Evolutionary conservation across 2,329 filamentous ascomycete genomes (phyloP).

Genomic region (Calonectria montana): DNA sequence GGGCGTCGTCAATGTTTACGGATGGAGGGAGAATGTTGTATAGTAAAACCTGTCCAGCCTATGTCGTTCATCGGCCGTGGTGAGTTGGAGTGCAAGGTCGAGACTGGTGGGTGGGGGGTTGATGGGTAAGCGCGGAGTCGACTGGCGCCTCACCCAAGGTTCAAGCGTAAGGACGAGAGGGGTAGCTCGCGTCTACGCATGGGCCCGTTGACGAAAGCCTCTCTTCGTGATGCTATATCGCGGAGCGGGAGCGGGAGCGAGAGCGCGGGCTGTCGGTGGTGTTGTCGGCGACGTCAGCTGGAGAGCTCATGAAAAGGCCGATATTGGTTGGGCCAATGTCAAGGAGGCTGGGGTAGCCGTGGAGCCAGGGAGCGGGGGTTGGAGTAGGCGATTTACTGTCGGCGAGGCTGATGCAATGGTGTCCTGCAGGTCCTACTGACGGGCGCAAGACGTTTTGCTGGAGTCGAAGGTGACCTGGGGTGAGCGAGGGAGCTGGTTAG

Average conservation of each 20-base stretch:
- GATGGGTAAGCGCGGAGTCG: conserved; percentile 32
- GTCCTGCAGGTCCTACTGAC: conserved; percentile 22
- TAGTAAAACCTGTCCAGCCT: conserved; percentile 32
- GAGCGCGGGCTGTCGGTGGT: conserved; percentile 24
- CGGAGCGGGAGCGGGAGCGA: conserved; percentile 23
- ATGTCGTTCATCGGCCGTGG: conserved; percentile 39
- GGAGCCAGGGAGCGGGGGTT: conserved; percentile 10
- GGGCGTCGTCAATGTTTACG: conserved; percentile 32
- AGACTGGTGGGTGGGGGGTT: conserved; percentile 21
- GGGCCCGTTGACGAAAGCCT: conserved; percentile 42
- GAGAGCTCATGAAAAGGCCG: conserved; percentile 44
- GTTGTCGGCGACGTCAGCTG: conserved; percentile 36
- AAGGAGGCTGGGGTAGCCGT: conserved; percentile 17
- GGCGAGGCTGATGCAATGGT: conserved; percentile 19
- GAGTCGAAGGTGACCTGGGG: conserved; percentile 38
- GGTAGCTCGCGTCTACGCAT: conserved; percentile 54
- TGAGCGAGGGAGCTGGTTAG: conserved; percentile 37
- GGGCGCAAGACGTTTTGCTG: conserved; percentile 33
- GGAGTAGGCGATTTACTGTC: conserved; percentile 27
- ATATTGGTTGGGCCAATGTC: conserved; percentile 26
- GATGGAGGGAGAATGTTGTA: conserved; percentile 25
- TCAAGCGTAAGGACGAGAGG: conserved; percentile 46
- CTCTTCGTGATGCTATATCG: conserved; percentile 32
- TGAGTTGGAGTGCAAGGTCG: conserved; percentile 4
- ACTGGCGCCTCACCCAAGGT: conserved; percentile 45